These are phyloP conservation scores for Entomortierella lignicola DNA, from an alignment of 192 early-diverging fungal genomes.

Conservation along the genomic window DNA sequence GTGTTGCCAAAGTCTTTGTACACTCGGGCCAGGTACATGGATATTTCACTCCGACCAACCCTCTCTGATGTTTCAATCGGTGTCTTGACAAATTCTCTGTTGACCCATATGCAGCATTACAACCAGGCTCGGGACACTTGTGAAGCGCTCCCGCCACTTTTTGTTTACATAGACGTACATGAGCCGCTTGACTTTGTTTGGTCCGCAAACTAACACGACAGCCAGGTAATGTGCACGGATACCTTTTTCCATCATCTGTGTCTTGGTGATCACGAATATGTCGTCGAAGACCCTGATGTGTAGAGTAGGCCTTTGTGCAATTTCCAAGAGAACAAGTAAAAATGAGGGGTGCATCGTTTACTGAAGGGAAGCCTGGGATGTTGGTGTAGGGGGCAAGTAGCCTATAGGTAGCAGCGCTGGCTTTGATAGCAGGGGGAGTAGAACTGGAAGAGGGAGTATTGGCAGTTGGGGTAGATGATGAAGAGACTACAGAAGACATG, in stretches of 20 bases:
- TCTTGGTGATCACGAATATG: constrained; percentile 45
- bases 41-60: constrained; percentile 48
- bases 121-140: constrained; percentile 37
- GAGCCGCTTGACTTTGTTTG: constrained; percentile 36
- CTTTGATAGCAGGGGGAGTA: background rate
- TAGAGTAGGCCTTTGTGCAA: constrained; percentile 27
- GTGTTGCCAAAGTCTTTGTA: constrained; percentile 45
- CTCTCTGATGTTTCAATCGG: constrained; percentile 37
- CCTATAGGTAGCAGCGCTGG: background rate
- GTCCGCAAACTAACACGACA: constrained; percentile 33
- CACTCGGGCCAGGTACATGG: constrained; percentile 46
- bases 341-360: constrained; percentile 1
- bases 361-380: background rate
- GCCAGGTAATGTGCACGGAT: constrained; percentile 27
- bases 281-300: constrained; percentile 29
- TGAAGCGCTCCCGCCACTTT: constrained; percentile 28
- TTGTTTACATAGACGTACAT: constrained; percentile 42
- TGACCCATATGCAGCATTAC: constrained; percentile 33
- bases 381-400: background rate
- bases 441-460: background rate
- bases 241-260: constrained; percentile 22
- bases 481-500: background rate
- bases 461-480: background rate
- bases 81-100: constrained; percentile 48
- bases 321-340: constrained; percentile 31